phyloP scores from a whole-genome alignment of 1,284 basidiomycete genomes.

The Apiotrichum porosum region DNA sequence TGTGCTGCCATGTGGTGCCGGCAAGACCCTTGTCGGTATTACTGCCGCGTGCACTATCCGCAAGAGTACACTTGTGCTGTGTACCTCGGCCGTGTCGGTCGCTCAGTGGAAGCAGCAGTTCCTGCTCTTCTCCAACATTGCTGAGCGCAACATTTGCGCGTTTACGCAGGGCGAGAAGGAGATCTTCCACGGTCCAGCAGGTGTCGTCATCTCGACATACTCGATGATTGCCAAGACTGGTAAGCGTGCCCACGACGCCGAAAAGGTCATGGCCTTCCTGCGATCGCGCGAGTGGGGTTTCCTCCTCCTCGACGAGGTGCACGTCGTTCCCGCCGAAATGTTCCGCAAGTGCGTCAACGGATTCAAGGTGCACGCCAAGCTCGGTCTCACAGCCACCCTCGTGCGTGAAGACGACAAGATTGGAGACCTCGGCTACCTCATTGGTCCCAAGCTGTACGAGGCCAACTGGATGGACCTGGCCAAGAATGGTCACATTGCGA shows the following conservation, averaged over 20 bases:
- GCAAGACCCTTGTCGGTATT: slow-evolving; percentile 97
- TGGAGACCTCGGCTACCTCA: slow-evolving; percentile 96
- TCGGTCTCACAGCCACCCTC: slow-evolving; percentile 79
- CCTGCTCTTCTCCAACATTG: slow-evolving; percentile 94
- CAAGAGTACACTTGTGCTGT: slow-evolving; percentile 96
- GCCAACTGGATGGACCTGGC: slow-evolving; percentile 99
- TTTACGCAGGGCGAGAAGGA: slow-evolving; percentile 97
- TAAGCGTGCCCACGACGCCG: slow-evolving; percentile 90
- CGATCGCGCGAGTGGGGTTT: slow-evolving; percentile 94
- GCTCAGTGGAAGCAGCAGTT: slow-evolving; percentile 98
- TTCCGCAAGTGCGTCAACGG: slow-evolving; percentile 92
- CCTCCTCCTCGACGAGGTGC: slow-evolving; percentile 90
- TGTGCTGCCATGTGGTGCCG: slow-evolving; percentile 95
- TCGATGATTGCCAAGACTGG: slow-evolving; percentile 98
- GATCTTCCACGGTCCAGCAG: slow-evolving; percentile 77
- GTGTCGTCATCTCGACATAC: slow-evolving; percentile 94
- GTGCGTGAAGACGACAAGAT: slow-evolving; percentile 99
- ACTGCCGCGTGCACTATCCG: slow-evolving; percentile 99
- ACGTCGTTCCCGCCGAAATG: slow-evolving; percentile 95
- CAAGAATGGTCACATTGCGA: slow-evolving; percentile 98
- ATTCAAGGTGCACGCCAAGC: slow-evolving; percentile 95
- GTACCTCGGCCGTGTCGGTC: slow-evolving; percentile 93
- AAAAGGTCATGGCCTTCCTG: slow-evolving; percentile 98
- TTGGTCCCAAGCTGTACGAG: slow-evolving; percentile 98
- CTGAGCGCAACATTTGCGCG: slow-evolving; percentile 87